Base-by-base conservation (phyloP, 495 filamentous ascomycete species). In the Penicillium angulare region DNA sequence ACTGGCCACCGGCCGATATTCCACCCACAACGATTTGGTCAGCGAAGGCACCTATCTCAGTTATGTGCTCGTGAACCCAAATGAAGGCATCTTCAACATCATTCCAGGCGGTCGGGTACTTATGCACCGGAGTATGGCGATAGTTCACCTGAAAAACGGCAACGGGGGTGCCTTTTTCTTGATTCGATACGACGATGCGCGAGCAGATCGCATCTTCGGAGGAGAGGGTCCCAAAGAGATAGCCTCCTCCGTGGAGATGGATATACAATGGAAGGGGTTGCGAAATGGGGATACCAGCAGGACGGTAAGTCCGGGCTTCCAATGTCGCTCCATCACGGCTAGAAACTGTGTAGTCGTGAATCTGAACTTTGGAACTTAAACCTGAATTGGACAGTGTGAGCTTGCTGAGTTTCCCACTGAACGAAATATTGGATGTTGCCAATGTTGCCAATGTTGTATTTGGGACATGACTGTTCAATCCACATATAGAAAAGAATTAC, bases 171-270 rank as follows among this genome's bases (percentile, higher is more conserved):
- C 20, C 44, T 5, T 51, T 47, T 5, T 56, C 26, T 7, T 34
- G 24, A 3, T 63, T 61, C 1, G 65, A 47, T 3, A 59, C 56
- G 15, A 79, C 55, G 42, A 74, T 68, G 6, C 66, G 67, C 15
- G 71, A 55, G 52, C 77, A 79, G 43, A 52, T 65, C n/a, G 68
- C 67, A 34, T 78, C 71, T 57, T 81, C 79, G 26, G 76, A 70
- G 15, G 59, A 47, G 5, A 78, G 57, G 0, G 62, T 68, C 21
- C 78, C 78, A 23, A 73, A 67, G n/a, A 79, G 44, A 31, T 70
- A 79, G 1, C 77, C 79, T 10, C 79, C 77, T 8, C 77, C 77
- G 55, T 81, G 77, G 29, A 75, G 64, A 52, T 79, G 69, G 26
- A 80, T 50, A 43, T 75, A 77, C 15, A 74, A 60, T 0, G 78